Percentiles rank a stretch among this genome's conserved stretches.
These are phyloP conservation scores for Gautieria morchelliformis DNA, from an alignment of 768 basidiomycete genomes.

Conservation along the genomic window DNA sequence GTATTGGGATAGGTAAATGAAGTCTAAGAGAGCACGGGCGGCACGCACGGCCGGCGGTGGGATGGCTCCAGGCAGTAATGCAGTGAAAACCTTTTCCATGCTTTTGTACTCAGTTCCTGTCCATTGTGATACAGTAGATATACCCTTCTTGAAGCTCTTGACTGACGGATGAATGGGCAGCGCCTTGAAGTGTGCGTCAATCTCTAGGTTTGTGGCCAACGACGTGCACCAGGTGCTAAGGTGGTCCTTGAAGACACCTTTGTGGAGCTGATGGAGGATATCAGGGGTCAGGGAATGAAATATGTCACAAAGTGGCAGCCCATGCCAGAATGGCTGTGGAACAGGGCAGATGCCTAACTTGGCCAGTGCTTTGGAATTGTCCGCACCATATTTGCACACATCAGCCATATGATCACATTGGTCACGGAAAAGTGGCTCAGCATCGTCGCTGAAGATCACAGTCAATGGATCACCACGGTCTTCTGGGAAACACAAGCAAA, in stretches of 20 bases:
- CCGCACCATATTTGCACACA: background rate
- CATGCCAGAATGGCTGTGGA: slow-evolving; percentile 29
- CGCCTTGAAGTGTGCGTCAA: slow-evolving; percentile 12
- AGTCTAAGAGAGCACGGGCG: slow-evolving; percentile 23
- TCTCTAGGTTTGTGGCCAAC: slow-evolving; percentile 7
- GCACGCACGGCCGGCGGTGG: slow-evolving; percentile 16
- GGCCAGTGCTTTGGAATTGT: background rate
- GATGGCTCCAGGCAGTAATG: slow-evolving; percentile 23
- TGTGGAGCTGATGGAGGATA: slow-evolving; percentile 38
- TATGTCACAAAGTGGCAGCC: slow-evolving; percentile 32
- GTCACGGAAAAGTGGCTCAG: background rate
- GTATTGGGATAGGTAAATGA: slow-evolving; percentile 24
- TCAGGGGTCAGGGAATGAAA: slow-evolving; percentile 29
- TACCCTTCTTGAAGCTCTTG: slow-evolving; percentile 32
- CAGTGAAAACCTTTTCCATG: slow-evolving; percentile 27
- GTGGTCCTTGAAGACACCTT: slow-evolving; percentile 39
- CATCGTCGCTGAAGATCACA: background rate
- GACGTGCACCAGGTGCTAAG: slow-evolving; percentile 26
- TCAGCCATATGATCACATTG: background rate
- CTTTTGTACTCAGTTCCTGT: slow-evolving; percentile 33
- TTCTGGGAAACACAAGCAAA: slow-evolving; percentile 6
- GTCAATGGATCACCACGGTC: slow-evolving; percentile 7
- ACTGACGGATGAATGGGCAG: slow-evolving; percentile 12
- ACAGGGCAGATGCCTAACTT: background rate
- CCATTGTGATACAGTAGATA: slow-evolving; percentile 31